Evolutionary conservation across 2,329 filamentous ascomycete genomes (phyloP), one percentile per base, ranked within the genome.

Genomic region (Neonectria magnoliae): DNA sequence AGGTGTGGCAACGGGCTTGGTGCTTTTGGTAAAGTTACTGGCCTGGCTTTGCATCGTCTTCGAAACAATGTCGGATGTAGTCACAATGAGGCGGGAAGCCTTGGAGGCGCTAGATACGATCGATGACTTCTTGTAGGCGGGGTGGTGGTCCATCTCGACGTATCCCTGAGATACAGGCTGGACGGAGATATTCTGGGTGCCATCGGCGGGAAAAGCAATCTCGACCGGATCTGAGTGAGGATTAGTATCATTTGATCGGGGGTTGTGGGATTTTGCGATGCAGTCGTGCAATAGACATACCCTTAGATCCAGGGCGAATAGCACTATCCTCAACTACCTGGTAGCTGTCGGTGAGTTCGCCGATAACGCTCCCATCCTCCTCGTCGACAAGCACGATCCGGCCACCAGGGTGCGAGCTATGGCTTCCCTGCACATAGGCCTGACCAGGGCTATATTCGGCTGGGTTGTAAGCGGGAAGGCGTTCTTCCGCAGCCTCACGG

Each of bases 321-420:
- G 85, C 86, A 29, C 88, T 84, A 69, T 94, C 88, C 75, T 98
- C 94, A 16, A 95, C 84, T 18, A 97, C 87, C 69, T 94, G 84
- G 74, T 93, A 95, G 18, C 91, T 91, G 62, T 95, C 91, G 62
- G 91, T 89, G 66, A 99, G 83, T 81, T 99, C 95, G 50, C 96
- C 96, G 29, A 99, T 92, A 9, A 99, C 92, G 72, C 93, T 97
- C 57, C 96, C 96, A 80, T 99, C 92, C 77, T 98, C 95, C 79
- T 99, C 96, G 75, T 99, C 94, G 16, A 99, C 85, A 10, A 99
- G 85, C 5, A 99, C 95, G 71, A 98, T 95, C 78, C 96, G 90
- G 16, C 94, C 93, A 38, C 73, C 77, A 16, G 64, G 29, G 31
- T 75, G 61, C 4, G 83, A 82, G 73, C 87, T 89, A 57, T 86